These are phyloP conservation scores for Cucumis hystrix DNA, from an alignment of 306 rosid species.

Conservation along the genomic window DNA sequence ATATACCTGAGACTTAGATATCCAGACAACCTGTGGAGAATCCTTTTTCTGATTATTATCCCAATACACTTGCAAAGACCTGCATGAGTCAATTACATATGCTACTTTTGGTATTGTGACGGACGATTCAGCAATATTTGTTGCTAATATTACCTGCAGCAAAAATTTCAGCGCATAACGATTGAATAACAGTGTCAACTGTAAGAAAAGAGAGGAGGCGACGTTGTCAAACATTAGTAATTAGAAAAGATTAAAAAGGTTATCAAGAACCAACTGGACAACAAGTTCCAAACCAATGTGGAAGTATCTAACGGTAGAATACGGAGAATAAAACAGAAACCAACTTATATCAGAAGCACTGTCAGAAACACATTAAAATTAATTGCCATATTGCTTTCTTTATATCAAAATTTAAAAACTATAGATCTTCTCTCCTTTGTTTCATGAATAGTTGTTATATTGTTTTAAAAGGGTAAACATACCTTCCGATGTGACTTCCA, in stretches of 20 bases:
- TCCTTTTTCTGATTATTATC: slow-evolving; percentile 42
- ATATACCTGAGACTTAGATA: slow-evolving; percentile 79
- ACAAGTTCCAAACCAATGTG: neutral
- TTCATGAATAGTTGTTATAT: neutral
- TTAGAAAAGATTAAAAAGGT: neutral
- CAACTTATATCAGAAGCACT: neutral
- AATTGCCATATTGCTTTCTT: neutral
- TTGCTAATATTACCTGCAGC: slow-evolving; percentile 74
- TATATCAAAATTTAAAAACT: neutral
- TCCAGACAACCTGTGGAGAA: slow-evolving; percentile 59
- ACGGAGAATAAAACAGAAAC: neutral
- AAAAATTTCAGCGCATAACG: neutral
- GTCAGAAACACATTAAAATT: neutral
- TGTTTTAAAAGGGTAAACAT: slow-evolving; percentile 3
- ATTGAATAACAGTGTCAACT: neutral
- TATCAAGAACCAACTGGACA: neutral
- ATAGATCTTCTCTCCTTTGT: neutral
- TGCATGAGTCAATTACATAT: slow-evolving; percentile 79
- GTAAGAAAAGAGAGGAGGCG: neutral
- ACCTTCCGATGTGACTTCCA: slow-evolving; percentile 80
- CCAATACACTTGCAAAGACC: slow-evolving; percentile 81
- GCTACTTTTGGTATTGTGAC: slow-evolving; percentile 93
- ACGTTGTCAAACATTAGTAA: neutral
- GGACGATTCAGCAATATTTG: slow-evolving; percentile 88
- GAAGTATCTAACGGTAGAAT: neutral